Conservation (phyloP, 2,329 filamentous ascomycete species). For the Byssothecium circinans region DNA sequence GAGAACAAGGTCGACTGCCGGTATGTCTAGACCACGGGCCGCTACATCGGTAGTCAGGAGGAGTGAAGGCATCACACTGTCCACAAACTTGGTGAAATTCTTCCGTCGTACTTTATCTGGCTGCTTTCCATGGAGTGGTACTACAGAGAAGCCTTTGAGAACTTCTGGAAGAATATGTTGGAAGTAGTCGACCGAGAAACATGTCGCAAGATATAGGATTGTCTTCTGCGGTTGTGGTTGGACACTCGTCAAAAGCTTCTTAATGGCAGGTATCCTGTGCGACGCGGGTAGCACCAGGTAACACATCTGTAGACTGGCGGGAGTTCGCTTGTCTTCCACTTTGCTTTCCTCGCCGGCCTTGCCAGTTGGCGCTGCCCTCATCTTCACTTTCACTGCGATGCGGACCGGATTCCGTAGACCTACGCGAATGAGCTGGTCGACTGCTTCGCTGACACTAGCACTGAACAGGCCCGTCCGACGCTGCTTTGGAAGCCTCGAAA, state of each 20-base stretch:
- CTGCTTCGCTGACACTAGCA: slow-evolving; percentile 92
- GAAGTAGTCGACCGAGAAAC: slow-evolving; percentile 93
- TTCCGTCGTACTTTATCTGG: slow-evolving; percentile 82
- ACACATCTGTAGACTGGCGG: slow-evolving; percentile 88
- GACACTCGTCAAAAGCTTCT: slow-evolving; percentile 68
- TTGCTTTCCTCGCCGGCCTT: slow-evolving; percentile 58
- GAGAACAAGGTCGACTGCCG: slow-evolving; percentile 85
- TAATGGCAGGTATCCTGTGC: slow-evolving; percentile 76
- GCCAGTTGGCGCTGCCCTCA: slow-evolving; percentile 25
- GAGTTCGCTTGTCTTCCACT: slow-evolving; percentile 81
- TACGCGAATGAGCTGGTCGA: slow-evolving; percentile 88
- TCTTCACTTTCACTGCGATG: slow-evolving; percentile 87
- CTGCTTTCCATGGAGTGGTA: slow-evolving; percentile 91
- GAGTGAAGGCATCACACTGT: slow-evolving; percentile 72
- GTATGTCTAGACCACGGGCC: slow-evolving; percentile 87
- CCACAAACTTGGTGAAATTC: slow-evolving; percentile 81
- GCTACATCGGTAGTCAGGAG: slow-evolving; percentile 92
- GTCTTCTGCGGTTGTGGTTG: slow-evolving; percentile 77
- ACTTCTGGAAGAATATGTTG: slow-evolving; percentile 75
- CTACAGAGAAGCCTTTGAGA: slow-evolving; percentile 69
- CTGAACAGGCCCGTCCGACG: slow-evolving; percentile 91
- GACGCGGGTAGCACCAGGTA: slow-evolving; percentile 76
- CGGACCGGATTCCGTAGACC: slow-evolving; percentile 93
- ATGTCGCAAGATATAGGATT: slow-evolving; percentile 92
- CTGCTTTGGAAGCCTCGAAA: slow-evolving; percentile 86